Conservation (phyloP, 176 grass and related monocot species). For the Canna indica region DNA sequence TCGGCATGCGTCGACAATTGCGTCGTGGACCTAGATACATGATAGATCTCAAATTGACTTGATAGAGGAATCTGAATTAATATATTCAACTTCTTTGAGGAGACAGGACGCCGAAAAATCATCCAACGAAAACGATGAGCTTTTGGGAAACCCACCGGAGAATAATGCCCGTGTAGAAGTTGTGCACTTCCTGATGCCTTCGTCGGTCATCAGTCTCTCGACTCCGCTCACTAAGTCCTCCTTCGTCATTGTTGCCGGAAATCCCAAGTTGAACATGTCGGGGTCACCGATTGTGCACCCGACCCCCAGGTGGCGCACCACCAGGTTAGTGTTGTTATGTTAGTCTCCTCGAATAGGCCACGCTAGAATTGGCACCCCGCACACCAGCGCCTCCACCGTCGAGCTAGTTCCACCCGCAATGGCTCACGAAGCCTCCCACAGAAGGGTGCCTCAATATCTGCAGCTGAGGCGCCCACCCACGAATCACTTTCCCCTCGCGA, state of each 20-base stretch:
- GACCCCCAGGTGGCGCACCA: background rate
- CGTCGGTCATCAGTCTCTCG: background rate
- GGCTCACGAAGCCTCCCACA: conserved; percentile 7
- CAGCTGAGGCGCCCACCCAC: conserved; percentile 14
- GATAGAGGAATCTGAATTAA: no score
- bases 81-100: no score
- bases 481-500: conserved; percentile 21
- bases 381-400: conserved; percentile 11
- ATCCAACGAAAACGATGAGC: conserved; percentile 24
- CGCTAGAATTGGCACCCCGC: conserved; percentile 17
- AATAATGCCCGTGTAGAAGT: conserved; percentile 6
- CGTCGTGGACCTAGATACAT: no score
- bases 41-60: no score
- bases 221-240: background rate
- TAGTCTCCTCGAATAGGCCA: conserved; percentile 20
- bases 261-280: no score
- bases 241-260: no score
- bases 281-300: background rate
- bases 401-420: no score
- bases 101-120: background rate
- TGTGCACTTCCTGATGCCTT: conserved; percentile 3
- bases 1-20: no score
- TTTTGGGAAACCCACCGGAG: conserved; percentile 20
- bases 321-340: conserved; percentile 7
- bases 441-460: background rate